These are phyloP conservation scores for Gnetum montanum DNA, from an alignment of 75 land plant species.

Conservation along the genomic window DNA sequence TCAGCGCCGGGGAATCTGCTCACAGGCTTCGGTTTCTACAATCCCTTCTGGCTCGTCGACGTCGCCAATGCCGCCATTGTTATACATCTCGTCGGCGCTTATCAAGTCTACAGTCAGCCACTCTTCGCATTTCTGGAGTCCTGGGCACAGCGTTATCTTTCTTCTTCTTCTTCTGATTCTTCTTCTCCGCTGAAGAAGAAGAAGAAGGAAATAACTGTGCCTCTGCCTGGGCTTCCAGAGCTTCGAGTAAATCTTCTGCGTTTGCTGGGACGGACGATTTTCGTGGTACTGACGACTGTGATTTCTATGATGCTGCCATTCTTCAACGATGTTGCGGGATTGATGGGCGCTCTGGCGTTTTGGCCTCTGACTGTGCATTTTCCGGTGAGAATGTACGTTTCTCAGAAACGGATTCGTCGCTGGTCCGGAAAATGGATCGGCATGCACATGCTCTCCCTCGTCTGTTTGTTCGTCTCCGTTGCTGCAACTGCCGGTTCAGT, in stretches of 20 bases:
- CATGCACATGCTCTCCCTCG: neutral
- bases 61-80: slow-evolving; percentile 57
- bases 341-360: too few species aligned
- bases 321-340: slow-evolving; percentile 69
- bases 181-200: slow-evolving; percentile 19
- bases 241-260: slow-evolving; percentile 32
- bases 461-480: slow-evolving; percentile 9
- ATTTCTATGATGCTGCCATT: slow-evolving; percentile 70
- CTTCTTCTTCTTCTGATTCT: too few species aligned
- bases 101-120: slow-evolving; percentile 52
- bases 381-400: slow-evolving; percentile 4
- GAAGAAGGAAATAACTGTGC: slow-evolving; percentile 18
- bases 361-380: too few species aligned
- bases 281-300: slow-evolving; percentile 49
- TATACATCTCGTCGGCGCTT: slow-evolving; percentile 66
- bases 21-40: slow-evolving; percentile 67
- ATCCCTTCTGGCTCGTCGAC: too few species aligned
- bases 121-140: slow-evolving; percentile 41
- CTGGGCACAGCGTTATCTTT: slow-evolving; percentile 20
- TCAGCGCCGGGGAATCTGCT: slow-evolving; percentile 60
- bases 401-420: neutral
- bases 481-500: slow-evolving; percentile 4
- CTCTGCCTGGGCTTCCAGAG: neutral
- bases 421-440: slow-evolving; percentile 1
- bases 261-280: slow-evolving; percentile 40